Evolutionary conservation across 352 stramenopile genomes (phyloP).

Genomic region (Phytophthora nicotianae): DNA sequence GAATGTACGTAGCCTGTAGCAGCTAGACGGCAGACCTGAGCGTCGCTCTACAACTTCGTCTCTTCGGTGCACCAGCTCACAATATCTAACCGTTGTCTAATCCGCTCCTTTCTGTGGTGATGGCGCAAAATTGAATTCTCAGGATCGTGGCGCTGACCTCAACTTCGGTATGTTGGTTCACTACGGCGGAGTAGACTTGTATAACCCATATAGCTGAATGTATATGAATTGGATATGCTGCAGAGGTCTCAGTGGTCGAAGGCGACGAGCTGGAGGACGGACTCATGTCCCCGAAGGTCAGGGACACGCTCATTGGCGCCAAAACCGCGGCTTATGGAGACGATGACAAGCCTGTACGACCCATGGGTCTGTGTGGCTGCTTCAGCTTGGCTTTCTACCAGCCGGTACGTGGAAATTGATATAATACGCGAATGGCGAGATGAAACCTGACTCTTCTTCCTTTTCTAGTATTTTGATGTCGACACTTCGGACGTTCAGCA

Average conservation of each 20-base stretch:
- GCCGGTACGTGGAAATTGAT: constrained; percentile 51
- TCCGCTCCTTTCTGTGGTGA: constrained; percentile 12
- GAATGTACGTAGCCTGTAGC: constrained; percentile 44
- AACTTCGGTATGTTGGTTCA: constrained; percentile 64
- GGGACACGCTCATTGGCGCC: constrained; percentile 63
- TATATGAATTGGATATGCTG: constrained; percentile 9
- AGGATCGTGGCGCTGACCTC: constrained; percentile 73
- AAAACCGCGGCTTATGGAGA: constrained; percentile 48
- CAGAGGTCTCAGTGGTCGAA: constrained; percentile 81
- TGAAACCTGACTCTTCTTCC: constrained; percentile 7
- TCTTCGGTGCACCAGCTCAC: not conserved
- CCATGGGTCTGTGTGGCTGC: constrained; percentile 73
- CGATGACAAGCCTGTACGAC: constrained; percentile 38
- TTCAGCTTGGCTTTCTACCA: constrained; percentile 86
- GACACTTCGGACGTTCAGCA: constrained; percentile 84
- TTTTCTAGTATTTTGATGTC: constrained; percentile 83
- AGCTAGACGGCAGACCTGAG: not conserved
- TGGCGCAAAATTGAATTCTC: not conserved
- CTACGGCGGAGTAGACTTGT: not conserved
- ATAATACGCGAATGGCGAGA: not conserved
- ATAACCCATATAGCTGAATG: not conserved
- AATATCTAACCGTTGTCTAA: constrained; percentile 5
- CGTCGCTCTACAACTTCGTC: not conserved
- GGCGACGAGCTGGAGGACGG: constrained; percentile 76
- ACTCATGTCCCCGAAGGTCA: constrained; percentile 75